Base-by-base conservation (phyloP, 2,329 filamentous ascomycete genomes). In the Penicillium olsonii region DNA sequence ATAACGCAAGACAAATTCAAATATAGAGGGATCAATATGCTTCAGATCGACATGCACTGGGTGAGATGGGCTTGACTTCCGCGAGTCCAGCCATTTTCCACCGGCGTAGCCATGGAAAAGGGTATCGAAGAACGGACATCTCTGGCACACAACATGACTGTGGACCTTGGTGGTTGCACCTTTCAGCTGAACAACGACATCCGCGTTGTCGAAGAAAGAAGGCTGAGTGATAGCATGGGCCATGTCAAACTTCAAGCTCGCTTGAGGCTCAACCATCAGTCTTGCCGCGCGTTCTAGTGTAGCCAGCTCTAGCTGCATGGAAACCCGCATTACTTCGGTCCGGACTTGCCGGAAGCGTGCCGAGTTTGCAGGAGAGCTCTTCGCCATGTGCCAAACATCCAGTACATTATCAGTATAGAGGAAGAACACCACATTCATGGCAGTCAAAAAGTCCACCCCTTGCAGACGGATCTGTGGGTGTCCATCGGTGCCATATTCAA, bases 101-200 rank as follows among this genome's bases (percentile, higher is more conserved):
- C 82, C 81, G 7, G 94, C 90, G 37, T 90, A 85, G n/a, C 94
- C 94, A 60, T 89, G 80, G 69, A 96, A 97, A 37, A 99, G 78
- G 1, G 88, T 88, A 55, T 92, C 79, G 57, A 99, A 99, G 78
- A 96, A 99, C 0, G 90, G 91, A 61, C 92, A 96, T 57, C 94
- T 80, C 62, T 87, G 85, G 57, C 90, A 92, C 29, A 96, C 69
- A 3, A 97, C 70, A 4, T 85, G 78, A 56, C 90, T 92, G 63
- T 99, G 94, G 1, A 87, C 85, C 12, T 77, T 75, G 27, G 91
- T 73, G 45, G 79, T 75, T 22, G 85, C 85, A n/a, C 83, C 82
- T 18, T 85, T 87, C 10, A 97, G 78, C 58, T 96, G 85, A 15
- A 97, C 75, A 5, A 92, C 67, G 6, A 90, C 80, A 68, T 99